Percentiles rank a stretch among this genome's conserved stretches.
Evolutionary conservation across 2,329 filamentous ascomycete species (phyloP).

Genomic region (Alternaria sp.): DNA sequence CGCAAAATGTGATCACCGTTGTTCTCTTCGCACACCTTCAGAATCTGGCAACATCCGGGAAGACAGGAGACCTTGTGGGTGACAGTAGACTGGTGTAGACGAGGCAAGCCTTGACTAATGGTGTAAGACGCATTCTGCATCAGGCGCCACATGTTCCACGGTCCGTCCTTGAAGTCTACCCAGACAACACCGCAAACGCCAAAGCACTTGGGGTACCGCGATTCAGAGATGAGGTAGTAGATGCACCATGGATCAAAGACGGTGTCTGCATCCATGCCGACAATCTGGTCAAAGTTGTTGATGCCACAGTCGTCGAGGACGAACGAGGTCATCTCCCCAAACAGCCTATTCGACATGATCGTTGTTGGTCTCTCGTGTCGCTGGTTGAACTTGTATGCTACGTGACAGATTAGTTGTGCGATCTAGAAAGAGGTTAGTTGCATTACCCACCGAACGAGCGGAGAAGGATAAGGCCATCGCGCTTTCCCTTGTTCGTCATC

Average conservation of each 20-base stretch:
- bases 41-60: slow-evolving; percentile 61
- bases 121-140: slow-evolving; percentile 60
- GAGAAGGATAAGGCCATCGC: slow-evolving; percentile 61
- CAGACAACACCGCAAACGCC: slow-evolving; percentile 61
- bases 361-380: slow-evolving; percentile 45
- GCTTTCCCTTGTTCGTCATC: slow-evolving; percentile 61
- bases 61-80: slow-evolving; percentile 62
- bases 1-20: slow-evolving; percentile 42
- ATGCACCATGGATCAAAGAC: slow-evolving; percentile 60
- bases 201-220: slow-evolving; percentile 39
- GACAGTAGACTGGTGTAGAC: slow-evolving; percentile 61
- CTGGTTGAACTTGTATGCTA: slow-evolving; percentile 58
- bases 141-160: slow-evolving; percentile 54
- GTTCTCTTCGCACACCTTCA: slow-evolving; percentile 60
- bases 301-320: slow-evolving; percentile 14
- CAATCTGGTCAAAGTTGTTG: slow-evolving; percentile 16
- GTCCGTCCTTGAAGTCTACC: slow-evolving; percentile 56
- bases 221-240: slow-evolving; percentile 29
- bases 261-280: slow-evolving; percentile 49
- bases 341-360: slow-evolving; percentile 20
- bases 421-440: too few species aligned
- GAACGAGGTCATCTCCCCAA: slow-evolving; percentile 20
- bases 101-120: slow-evolving; percentile 45
- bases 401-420: too few species aligned
- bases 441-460: slow-evolving; percentile 51